Evolutionary conservation across 345 rosid genomes (phyloP).

Genomic region (Combretum micranthum): DNA sequence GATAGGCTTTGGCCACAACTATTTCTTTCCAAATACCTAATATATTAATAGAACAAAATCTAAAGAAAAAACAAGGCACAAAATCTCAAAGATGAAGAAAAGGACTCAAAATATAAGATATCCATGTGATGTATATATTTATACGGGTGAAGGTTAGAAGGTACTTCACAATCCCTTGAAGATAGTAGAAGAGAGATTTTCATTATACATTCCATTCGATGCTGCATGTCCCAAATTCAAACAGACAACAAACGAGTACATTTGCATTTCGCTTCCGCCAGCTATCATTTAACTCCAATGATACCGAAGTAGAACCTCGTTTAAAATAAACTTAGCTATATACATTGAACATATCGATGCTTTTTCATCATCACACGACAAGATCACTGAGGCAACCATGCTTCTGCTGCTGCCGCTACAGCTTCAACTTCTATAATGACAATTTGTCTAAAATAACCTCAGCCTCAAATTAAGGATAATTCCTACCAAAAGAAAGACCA

Average conservation of each 20-base stretch:
- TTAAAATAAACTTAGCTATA: constrained; percentile 3
- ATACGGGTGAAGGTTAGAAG: no score
- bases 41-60: no score
- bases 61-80: no score
- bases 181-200: no score
- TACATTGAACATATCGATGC: neutral
- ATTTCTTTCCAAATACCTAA: no score
- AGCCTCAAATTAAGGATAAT: neutral
- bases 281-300: neutral
- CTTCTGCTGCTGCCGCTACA: constrained; percentile 1
- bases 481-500: neutral
- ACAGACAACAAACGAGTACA: constrained; percentile 9
- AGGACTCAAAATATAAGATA: no score
- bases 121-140: no score
- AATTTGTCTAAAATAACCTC: no score
- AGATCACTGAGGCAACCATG: constrained; percentile 1
- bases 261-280: constrained; percentile 6
- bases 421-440: neutral
- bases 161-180: no score
- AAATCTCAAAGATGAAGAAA: no score
- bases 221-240: neutral
- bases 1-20: no score
- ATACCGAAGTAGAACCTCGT: neutral
- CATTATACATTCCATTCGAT: no score
- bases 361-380: neutral